Conservation (phyloP, 108 stramenopile genomes). For the Cyclostephanos tholiformis region DNA sequence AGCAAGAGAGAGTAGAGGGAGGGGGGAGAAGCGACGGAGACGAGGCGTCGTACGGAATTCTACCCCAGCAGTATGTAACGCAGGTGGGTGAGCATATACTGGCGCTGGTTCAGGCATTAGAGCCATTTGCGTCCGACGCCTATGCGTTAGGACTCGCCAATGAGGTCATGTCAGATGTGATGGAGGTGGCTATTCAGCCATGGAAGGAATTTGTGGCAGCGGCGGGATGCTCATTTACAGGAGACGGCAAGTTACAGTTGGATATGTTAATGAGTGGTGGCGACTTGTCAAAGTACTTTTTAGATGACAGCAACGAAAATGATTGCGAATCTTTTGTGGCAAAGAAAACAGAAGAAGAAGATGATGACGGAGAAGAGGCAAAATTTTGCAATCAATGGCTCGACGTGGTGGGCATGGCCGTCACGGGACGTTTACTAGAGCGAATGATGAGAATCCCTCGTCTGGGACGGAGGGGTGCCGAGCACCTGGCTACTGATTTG, state of each 20-base stretch:
- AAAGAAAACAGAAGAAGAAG: slow-evolving; percentile 57
- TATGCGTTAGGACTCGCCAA: slow-evolving; percentile 74
- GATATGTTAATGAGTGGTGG: slow-evolving; percentile 65
- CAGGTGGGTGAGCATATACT: slow-evolving; percentile 88
- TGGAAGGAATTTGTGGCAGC: slow-evolving; percentile 79
- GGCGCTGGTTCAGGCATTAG: slow-evolving; percentile 82
- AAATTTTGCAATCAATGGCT: slow-evolving; percentile 86
- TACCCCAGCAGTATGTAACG: slow-evolving; percentile 83
- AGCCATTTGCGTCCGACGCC: slow-evolving; percentile 82
- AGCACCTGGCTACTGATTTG: slow-evolving; percentile 76
- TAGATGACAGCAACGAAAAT: slow-evolving; percentile 38
- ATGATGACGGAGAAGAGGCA: slow-evolving; percentile 50
- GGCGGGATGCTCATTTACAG: slow-evolving; percentile 52
- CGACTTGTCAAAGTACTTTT: slow-evolving; percentile 48
- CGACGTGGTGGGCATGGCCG: slow-evolving; percentile 77
- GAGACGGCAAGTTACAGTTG: slow-evolving; percentile 40
- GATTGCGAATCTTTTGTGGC: slow-evolving; percentile 48
- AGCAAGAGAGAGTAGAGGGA: slow-evolving; percentile 41
- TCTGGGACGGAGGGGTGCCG: slow-evolving; percentile 81
- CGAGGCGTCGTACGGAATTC: slow-evolving; percentile 75
- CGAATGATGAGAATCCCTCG: slow-evolving; percentile 76
- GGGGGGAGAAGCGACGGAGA: slow-evolving; percentile 35
- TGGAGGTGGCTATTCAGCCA: slow-evolving; percentile 69
- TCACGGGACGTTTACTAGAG: slow-evolving; percentile 77
- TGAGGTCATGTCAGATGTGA: slow-evolving; percentile 75